A percentile compares a stretch with the other conserved stretches of the same genome.
phyloP scores from a whole-genome alignment of 106 monocot genomes.

The Amphibolis antarctica region DNA sequence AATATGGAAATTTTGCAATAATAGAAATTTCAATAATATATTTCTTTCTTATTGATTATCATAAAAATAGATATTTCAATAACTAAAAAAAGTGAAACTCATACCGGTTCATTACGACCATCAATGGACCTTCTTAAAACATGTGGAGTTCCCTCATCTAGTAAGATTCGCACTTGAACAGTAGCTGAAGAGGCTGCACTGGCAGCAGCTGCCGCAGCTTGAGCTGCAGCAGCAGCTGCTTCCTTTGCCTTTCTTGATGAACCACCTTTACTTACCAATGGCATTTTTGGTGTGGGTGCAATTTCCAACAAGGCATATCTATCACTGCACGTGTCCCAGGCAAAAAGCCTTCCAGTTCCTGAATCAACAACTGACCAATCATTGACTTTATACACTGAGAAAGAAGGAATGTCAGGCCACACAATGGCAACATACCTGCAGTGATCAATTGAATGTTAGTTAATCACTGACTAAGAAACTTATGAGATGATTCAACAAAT shows the following conservation, averaged over 20 bases:
- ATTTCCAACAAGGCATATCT: slow-evolving; percentile 90
- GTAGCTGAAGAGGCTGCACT: slow-evolving; percentile 84
- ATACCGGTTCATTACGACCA: slow-evolving; percentile 84
- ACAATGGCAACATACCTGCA: slow-evolving; percentile 84
- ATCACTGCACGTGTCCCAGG: slow-evolving; percentile 99
- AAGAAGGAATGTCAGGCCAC: slow-evolving; percentile 98
- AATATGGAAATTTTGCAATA: too few relatives aligned
- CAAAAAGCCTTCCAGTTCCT: slow-evolving; percentile 87
- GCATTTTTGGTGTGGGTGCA: slow-evolving; percentile 66
- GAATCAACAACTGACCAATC: slow-evolving; percentile 98
- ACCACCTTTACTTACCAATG: slow-evolving; percentile 63
- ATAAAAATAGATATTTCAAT: too few relatives aligned
- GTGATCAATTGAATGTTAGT: background rate
- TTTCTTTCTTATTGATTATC: too few relatives aligned
- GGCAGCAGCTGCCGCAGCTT: slow-evolving; percentile 88
- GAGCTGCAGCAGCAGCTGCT: slow-evolving; percentile 88
- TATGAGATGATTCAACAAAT: too few relatives aligned
- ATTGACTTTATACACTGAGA: slow-evolving; percentile 72
- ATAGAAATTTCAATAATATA: too few relatives aligned
- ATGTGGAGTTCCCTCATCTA: slow-evolving; percentile 94
- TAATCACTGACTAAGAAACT: too few relatives aligned
- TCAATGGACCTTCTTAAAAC: slow-evolving; percentile 88
- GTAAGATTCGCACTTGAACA: slow-evolving; percentile 88
- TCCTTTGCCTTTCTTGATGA: slow-evolving; percentile 96
- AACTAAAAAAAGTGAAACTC: too few relatives aligned